A percentile compares a stretch with the other conserved stretches of the same genome.
Conservation (phyloP, 768 basidiomycete genomes). For the Fibroporia radiculosa region DNA sequence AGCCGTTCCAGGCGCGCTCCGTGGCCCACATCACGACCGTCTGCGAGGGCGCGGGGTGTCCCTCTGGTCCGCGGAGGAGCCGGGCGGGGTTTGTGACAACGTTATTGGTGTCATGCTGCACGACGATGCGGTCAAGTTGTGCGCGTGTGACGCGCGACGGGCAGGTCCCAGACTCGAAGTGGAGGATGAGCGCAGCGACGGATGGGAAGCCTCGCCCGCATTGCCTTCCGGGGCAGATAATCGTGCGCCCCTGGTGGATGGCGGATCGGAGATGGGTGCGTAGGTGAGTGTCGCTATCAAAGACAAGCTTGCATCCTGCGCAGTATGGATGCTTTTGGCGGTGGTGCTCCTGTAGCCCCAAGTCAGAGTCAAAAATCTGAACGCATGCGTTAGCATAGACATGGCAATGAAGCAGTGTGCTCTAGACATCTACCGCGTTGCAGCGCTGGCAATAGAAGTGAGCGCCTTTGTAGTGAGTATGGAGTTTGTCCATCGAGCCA, state of each 20-base stretch:
- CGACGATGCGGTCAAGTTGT: constrained; percentile 32
- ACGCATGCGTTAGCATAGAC: neutral
- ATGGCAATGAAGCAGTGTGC: neutral
- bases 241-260: constrained; percentile 33
- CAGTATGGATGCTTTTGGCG: constrained; percentile 32
- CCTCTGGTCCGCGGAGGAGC: constrained; percentile 32
- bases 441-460: constrained; percentile 42
- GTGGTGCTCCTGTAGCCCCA: constrained; percentile 26
- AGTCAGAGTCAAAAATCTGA: constrained; percentile 30
- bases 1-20: constrained; percentile 33
- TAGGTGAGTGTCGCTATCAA: constrained; percentile 34
- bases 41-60: neutral
- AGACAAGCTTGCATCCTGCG: constrained; percentile 32
- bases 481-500: constrained; percentile 22
- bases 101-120: constrained; percentile 34
- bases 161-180: constrained; percentile 58
- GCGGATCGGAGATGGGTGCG: constrained; percentile 46
- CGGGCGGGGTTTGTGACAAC: constrained; percentile 49
- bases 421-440: constrained; percentile 11
- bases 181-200: constrained; percentile 46
- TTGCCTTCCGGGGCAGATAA: constrained; percentile 30
- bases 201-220: constrained; percentile 45
- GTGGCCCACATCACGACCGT: constrained; percentile 28
- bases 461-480: constrained; percentile 29
- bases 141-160: constrained; percentile 37